Evolutionary conservation across 352 stramenopile genomes (phyloP).

Genomic region (Pythium phragmiticola): DNA sequence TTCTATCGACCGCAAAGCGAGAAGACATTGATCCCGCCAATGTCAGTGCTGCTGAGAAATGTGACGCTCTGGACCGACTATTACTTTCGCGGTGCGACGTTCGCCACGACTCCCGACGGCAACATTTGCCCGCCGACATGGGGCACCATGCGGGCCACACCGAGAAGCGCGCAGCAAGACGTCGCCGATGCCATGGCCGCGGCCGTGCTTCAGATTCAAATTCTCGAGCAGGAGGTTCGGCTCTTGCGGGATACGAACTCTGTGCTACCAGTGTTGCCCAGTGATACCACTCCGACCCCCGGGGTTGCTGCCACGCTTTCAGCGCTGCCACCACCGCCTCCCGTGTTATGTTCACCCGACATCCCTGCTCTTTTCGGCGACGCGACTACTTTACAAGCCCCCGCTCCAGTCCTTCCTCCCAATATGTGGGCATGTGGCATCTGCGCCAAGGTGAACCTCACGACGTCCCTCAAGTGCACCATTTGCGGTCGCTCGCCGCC

Average conservation of each 20-base stretch:
- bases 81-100: constrained; percentile 65
- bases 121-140: constrained; percentile 56
- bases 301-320: neutral
- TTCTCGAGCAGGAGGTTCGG: constrained; percentile 54
- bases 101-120: constrained; percentile 35
- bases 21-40: constrained; percentile 51
- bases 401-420: constrained; percentile 4
- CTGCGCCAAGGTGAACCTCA: constrained; percentile 67
- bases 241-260: neutral
- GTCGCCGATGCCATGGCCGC: constrained; percentile 55
- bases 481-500: constrained; percentile 66
- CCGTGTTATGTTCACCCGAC: constrained; percentile 8
- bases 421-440: constrained; percentile 63
- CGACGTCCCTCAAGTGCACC: constrained; percentile 49
- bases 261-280: no score
- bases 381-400: neutral
- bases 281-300: neutral
- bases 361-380: constrained; percentile 2
- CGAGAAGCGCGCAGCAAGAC: constrained; percentile 44
- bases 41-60: constrained; percentile 56
- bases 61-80: constrained; percentile 81
- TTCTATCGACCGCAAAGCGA: constrained; percentile 65
- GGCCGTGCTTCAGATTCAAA: constrained; percentile 43
- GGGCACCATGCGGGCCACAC: constrained; percentile 11
- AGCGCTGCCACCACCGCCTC: constrained; percentile 16